A percentile compares a stretch with the other conserved stretches of the same genome.
Conservation (phyloP, 2,329 filamentous ascomycete species). For the Botryotinia narcissicola region DNA sequence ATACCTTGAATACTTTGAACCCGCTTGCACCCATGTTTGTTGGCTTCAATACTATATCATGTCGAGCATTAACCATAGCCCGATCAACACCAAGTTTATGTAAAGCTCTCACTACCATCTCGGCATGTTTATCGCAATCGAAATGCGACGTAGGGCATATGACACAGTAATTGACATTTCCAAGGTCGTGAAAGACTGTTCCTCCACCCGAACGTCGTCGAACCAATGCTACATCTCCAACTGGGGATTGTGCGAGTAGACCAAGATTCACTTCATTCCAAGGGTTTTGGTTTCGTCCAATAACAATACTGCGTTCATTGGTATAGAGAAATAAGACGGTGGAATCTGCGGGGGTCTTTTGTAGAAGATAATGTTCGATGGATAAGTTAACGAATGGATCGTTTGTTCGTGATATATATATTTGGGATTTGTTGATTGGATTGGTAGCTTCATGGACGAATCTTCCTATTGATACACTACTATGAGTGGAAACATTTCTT, state of each 20-base stretch:
- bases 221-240: conserved; percentile 54
- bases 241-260: conserved; percentile 45
- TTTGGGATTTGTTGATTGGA: conserved; percentile 53
- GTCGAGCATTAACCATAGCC: conserved; percentile 78
- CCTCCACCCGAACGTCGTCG: conserved; percentile 85
- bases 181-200: conserved; percentile 87
- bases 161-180: conserved; percentile 94
- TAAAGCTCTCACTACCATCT: conserved; percentile 89
- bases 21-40: conserved; percentile 18
- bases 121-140: conserved; percentile 80
- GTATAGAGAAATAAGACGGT: conserved; percentile 83
- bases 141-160: conserved; percentile 77
- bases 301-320: conserved; percentile 82
- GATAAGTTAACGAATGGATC: conserved; percentile 90
- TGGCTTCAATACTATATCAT: conserved; percentile 81
- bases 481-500: neutral
- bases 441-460: conserved; percentile 34
- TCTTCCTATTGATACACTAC: neutral
- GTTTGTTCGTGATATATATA: conserved; percentile 66
- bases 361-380: conserved; percentile 86
- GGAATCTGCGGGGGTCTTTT: conserved; percentile 68
- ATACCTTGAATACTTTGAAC: conserved; percentile 67
- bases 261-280: conserved; percentile 86
- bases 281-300: conserved; percentile 96
- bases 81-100: conserved; percentile 54